A percentile compares a stretch with the other conserved stretches of the same genome.
Conservation (phyloP, 805 yeast genomes). For the Priceomyces castillae region DNA sequence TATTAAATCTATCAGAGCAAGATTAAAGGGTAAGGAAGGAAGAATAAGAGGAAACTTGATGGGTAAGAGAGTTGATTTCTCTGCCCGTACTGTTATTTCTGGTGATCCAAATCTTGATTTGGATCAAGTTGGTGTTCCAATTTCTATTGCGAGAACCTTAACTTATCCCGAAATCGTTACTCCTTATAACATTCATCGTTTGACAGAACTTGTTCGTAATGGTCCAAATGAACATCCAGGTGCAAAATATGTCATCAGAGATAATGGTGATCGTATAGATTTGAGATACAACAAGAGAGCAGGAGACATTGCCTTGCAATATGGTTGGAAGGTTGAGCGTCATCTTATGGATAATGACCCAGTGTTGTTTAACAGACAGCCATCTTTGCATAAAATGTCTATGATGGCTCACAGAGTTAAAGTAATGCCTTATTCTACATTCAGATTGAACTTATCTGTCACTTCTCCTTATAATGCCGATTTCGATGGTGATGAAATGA, state of each 20-base stretch:
- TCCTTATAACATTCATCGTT: constrained; percentile 90
- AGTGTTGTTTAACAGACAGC: constrained; percentile 97
- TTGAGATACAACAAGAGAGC: constrained; percentile 95
- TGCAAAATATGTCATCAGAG: constrained; percentile 97
- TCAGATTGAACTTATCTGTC: constrained; percentile 92
- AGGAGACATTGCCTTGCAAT: constrained; percentile 95
- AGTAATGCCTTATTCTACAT: constrained; percentile 98
- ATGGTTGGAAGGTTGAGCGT: constrained; percentile 99
- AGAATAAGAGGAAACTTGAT: constrained; percentile 96
- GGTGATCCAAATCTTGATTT: constrained; percentile 98
- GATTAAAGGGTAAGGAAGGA: constrained; percentile 99
- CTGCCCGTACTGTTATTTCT: constrained; percentile 98
- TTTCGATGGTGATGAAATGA: constrained; percentile 99
- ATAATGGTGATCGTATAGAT: constrained; percentile 98
- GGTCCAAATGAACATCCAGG: constrained; percentile 99
- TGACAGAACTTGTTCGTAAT: constrained; percentile 90
- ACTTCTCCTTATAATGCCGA: constrained; percentile 99
- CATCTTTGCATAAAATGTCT: constrained; percentile 98
- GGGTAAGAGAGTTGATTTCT: constrained; percentile 99
- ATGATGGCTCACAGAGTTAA: constrained; percentile 99
- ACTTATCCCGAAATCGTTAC: constrained; percentile 98
- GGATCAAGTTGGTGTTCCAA: constrained; percentile 99
- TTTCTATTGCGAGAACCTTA: constrained; percentile 90
- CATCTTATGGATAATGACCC: constrained; percentile 98
- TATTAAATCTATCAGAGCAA: constrained; percentile 97